Conservation (phyloP, 1,139 yeast species). For the Suhomyces anneliseae region DNA sequence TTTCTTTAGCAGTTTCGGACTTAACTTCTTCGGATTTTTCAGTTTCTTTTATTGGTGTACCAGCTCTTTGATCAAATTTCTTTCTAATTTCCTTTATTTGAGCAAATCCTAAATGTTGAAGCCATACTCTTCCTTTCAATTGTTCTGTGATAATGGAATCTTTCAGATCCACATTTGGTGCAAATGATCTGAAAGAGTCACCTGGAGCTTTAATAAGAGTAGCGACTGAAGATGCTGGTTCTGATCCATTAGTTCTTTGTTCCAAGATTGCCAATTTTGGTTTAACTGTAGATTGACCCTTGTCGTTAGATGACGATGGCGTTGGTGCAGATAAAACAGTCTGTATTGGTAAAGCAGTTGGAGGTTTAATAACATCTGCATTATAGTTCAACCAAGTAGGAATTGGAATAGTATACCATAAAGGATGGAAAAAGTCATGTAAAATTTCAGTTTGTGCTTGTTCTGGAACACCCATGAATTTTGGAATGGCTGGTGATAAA, state of each 20-base stretch:
- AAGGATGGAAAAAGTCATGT: conserved; percentile 77
- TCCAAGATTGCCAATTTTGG: conserved; percentile 17
- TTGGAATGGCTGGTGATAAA: conserved; percentile 46
- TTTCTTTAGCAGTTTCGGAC: background rate
- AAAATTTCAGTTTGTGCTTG: conserved; percentile 66
- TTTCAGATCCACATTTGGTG: conserved; percentile 73
- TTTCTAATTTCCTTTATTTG: conserved; percentile 43
- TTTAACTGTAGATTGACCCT: conserved; percentile 6
- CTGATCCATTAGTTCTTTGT: conserved; percentile 12
- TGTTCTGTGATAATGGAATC: conserved; percentile 64
- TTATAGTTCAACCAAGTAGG: conserved; percentile 77
- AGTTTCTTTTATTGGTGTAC: background rate
- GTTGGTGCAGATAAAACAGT: conserved; percentile 5
- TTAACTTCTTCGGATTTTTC: conserved; percentile 8
- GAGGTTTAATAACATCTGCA: conserved; percentile 18
- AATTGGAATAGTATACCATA: conserved; percentile 78
- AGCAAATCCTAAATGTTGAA: conserved; percentile 66
- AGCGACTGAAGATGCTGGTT: conserved; percentile 12
- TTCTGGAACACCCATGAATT: conserved; percentile 62
- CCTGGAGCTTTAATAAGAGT: conserved; percentile 19
- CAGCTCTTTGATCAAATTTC: conserved; percentile 13
- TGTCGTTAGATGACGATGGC: conserved; percentile 3
- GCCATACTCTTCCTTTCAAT: conserved; percentile 73
- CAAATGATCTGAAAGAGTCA: conserved; percentile 67
- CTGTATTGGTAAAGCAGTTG: conserved; percentile 9